phyloP scores from a whole-genome alignment of 2,329 filamentous ascomycete genomes.

The Pseudogymnoascus sp. region DNA sequence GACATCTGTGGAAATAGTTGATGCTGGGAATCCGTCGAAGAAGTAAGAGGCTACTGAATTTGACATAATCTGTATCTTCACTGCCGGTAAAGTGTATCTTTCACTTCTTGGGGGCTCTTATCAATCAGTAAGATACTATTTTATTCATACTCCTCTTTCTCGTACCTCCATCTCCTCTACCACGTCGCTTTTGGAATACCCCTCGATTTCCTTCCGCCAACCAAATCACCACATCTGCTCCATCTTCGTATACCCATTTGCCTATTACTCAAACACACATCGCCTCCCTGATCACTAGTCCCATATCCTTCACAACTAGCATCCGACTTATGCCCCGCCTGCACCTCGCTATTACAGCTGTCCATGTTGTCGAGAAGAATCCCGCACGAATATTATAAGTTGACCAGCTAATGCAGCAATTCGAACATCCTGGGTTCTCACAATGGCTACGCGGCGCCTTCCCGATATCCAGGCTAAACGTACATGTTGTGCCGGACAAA shows the following conservation, averaged over 20 bases:
- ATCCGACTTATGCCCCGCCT: not conserved
- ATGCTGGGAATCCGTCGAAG: not conserved
- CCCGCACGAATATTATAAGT: not conserved
- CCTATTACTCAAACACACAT: not conserved
- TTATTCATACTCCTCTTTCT: not conserved
- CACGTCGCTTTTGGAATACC: not conserved
- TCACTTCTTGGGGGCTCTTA: not conserved
- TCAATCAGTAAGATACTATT: not conserved
- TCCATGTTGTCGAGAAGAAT: not conserved
- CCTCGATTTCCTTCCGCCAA: not conserved
- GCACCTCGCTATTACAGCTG: not conserved
- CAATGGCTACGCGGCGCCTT: not conserved
- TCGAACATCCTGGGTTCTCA: not conserved
- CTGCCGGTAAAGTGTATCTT: not conserved
- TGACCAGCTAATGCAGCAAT: not conserved
- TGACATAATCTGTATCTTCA: not conserved
- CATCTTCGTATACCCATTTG: not conserved
- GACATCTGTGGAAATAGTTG: not conserved
- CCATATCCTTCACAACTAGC: not conserved
- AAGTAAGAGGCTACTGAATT: not conserved
- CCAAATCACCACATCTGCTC: not conserved
- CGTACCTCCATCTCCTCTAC: not conserved
- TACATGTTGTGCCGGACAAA: not conserved
- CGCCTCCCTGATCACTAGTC: not conserved
- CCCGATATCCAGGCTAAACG: not conserved